These are phyloP conservation scores for Cladorrhinum samala DNA, from an alignment of 495 filamentous ascomycete genomes.

Conservation along the genomic window DNA sequence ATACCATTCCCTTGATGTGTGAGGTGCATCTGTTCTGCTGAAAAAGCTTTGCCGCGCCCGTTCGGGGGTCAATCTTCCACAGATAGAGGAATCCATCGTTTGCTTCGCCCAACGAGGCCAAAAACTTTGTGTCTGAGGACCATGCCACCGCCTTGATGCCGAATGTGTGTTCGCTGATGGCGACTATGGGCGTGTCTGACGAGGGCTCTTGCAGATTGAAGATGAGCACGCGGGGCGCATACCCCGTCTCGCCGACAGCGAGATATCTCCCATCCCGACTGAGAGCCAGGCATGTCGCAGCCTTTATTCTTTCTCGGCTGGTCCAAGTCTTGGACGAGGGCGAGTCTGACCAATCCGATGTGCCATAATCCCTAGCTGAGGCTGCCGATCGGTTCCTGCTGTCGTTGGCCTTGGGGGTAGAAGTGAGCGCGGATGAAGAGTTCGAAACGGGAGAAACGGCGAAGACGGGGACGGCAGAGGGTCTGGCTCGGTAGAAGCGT, in stretches of 20 bases:
- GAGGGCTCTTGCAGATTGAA: conserved; percentile 76
- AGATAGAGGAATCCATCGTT: conserved; percentile 95
- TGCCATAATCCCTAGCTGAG: conserved; percentile 48
- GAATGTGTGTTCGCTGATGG: conserved; percentile 82
- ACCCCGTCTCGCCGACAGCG: conserved; percentile 93
- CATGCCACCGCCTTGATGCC: conserved; percentile 86
- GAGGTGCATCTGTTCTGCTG: conserved; percentile 93
- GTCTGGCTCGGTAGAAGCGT: conserved; percentile 83
- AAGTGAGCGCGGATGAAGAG: conserved; percentile 43
- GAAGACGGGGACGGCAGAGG: conserved; percentile 64
- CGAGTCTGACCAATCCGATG: conserved; percentile 51
- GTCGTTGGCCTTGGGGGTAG: conserved; percentile 62
- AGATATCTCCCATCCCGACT: conserved; percentile 85
- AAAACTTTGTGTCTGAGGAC: conserved; percentile 76
- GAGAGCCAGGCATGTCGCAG: conserved; percentile 89
- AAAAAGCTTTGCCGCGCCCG: conserved; percentile 78
- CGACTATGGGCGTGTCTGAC: conserved; percentile 75
- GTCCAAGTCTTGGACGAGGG: conserved; percentile 65
- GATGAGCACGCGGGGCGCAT: conserved; percentile 83
- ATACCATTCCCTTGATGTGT: conserved; percentile 73
- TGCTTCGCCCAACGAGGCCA: conserved; percentile 78
- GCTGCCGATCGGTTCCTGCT: conserved; percentile 52
- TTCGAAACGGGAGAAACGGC: conserved; percentile 33
- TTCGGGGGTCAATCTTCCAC: conserved; percentile 77
- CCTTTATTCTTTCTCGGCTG: conserved; percentile 83